Percentiles rank a stretch among this genome's conserved stretches.
These are phyloP conservation scores for Fusarium cyanostomum DNA, from an alignment of 2,329 filamentous ascomycete genomes.

Conservation along the genomic window DNA sequence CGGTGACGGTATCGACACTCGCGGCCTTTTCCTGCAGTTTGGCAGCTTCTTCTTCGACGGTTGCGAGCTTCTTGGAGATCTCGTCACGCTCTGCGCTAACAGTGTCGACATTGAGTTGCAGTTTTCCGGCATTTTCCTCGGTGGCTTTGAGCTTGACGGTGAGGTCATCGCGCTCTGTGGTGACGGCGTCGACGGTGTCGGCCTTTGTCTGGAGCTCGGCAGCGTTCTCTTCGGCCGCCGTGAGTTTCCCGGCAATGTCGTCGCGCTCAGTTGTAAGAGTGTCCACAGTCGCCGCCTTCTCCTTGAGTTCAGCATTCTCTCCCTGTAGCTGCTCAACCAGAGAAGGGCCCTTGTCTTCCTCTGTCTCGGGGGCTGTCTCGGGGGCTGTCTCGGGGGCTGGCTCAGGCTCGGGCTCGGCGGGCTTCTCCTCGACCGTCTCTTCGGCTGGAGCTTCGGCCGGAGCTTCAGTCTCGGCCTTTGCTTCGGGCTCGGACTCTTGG, in stretches of 20 bases:
- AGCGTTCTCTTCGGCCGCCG: slow-evolving; percentile 20
- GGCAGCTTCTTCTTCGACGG: slow-evolving; percentile 23
- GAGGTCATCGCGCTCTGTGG: slow-evolving; percentile 28
- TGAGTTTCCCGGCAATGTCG: slow-evolving; percentile 14
- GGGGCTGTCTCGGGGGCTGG: neutral
- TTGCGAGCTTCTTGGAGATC: slow-evolving; percentile 36
- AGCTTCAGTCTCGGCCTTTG: neutral
- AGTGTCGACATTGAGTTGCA: slow-evolving; percentile 24
- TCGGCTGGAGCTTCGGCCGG: slow-evolving; percentile 7
- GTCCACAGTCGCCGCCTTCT: slow-evolving; percentile 27
- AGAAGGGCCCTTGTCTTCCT: slow-evolving; percentile 4
- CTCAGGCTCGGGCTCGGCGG: slow-evolving; percentile 15
- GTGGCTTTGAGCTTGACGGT: slow-evolving; percentile 29
- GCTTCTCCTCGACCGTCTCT: slow-evolving; percentile 8
- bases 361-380: neutral
- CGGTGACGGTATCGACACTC: slow-evolving; percentile 17
- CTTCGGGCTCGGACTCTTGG: neutral
- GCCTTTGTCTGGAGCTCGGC: slow-evolving; percentile 12
- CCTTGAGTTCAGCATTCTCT: slow-evolving; percentile 34
- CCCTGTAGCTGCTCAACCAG: slow-evolving; percentile 10
- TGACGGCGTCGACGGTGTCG: slow-evolving; percentile 7
- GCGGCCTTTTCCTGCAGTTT: slow-evolving; percentile 31
- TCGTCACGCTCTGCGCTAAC: slow-evolving; percentile 33
- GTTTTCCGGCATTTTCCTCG: slow-evolving; percentile 26
- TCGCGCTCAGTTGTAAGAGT: slow-evolving; percentile 18